These are phyloP conservation scores for Abrus pulchellus DNA, from an alignment of 306 rosid genomes.

Conservation along the genomic window DNA sequence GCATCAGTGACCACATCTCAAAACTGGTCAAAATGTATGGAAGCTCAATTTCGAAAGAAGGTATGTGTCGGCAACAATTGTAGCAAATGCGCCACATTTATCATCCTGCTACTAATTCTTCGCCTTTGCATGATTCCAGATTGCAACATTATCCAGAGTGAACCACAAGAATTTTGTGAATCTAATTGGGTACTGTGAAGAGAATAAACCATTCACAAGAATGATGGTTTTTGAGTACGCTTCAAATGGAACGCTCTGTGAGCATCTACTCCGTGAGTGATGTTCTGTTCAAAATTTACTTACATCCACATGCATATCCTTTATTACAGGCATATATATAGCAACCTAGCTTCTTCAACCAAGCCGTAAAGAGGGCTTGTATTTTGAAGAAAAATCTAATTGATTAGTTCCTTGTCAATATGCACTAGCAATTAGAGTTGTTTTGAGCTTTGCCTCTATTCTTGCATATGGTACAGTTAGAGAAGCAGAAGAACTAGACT, in stretches of 20 bases:
- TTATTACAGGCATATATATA: neutral
- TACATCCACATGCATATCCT: neutral
- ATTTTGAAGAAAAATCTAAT: neutral
- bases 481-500: conserved; percentile 90
- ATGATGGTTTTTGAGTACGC: conserved; percentile 97
- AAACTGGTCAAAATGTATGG: conserved; percentile 77
- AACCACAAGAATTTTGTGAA: conserved; percentile 94
- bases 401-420: neutral
- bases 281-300: neutral
- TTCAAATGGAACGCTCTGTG: conserved; percentile 93
- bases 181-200: conserved; percentile 91
- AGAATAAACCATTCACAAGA: conserved; percentile 87
- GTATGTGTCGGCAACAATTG: conserved; percentile 55
- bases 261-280: conserved; percentile 87
- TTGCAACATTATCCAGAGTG: conserved; percentile 74
- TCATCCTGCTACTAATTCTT: conserved; percentile 24
- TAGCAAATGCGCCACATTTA: neutral
- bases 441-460: conserved; percentile 12
- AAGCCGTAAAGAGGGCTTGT: neutral
- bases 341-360: conserved; percentile 8
- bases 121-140: conserved; percentile 54
- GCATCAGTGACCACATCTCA: conserved; percentile 59
- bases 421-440: neutral
- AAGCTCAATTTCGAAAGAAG: conserved; percentile 80
- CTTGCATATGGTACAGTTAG: conserved; percentile 66